Conservation (phyloP, 345 rosid species). For the Corymbia maculata region DNA sequence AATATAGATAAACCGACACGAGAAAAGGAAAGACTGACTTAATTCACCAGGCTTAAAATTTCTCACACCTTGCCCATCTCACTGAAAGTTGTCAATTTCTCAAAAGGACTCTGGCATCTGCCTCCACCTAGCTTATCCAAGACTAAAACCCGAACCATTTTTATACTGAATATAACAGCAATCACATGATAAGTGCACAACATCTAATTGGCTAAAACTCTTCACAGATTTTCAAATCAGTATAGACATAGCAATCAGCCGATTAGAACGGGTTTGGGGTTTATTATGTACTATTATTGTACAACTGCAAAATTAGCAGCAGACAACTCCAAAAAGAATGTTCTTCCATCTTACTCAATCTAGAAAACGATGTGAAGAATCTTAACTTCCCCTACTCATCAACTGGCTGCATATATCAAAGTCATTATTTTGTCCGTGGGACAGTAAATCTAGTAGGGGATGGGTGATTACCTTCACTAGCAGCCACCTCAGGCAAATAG, state of each 20-base stretch:
- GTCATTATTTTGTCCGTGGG: background rate
- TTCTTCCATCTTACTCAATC: background rate
- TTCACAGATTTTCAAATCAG: background rate
- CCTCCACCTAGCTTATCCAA: background rate
- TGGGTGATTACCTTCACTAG: conserved; percentile 68
- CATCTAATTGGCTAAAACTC: background rate
- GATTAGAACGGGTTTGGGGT: background rate
- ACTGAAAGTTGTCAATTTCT: background rate
- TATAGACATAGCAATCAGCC: background rate
- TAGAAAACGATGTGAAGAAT: background rate
- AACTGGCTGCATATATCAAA: background rate
- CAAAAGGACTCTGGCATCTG: background rate
- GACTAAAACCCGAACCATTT: background rate
- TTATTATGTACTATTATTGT: background rate
- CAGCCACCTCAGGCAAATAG: conserved; percentile 95
- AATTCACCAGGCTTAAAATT: background rate
- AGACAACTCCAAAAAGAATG: background rate
- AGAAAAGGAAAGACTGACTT: background rate
- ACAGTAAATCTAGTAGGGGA: background rate
- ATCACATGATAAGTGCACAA: background rate
- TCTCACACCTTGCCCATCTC: background rate
- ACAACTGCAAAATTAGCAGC: background rate
- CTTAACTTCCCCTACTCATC: background rate
- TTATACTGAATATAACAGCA: background rate
- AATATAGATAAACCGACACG: background rate